Evolutionary conservation across 1,284 basidiomycete species (phyloP).

Genomic region (Laetiporus sulphureus): DNA sequence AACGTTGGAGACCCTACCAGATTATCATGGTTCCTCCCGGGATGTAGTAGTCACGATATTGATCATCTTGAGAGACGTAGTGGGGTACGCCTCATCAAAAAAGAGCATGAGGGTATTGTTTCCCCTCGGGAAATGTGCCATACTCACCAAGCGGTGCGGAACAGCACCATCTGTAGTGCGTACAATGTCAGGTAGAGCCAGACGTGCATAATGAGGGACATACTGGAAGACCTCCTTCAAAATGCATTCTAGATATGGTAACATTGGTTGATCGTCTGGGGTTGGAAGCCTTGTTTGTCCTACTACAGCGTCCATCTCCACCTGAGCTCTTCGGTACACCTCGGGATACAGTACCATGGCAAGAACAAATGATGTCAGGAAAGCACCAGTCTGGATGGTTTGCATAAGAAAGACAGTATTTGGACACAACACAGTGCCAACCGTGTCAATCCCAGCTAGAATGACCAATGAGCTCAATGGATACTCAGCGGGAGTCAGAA

Average conservation of each 20-base stretch:
- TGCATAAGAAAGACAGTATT: neutral
- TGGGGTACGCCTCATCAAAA: conserved; percentile 35
- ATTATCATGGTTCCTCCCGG: conserved; percentile 39
- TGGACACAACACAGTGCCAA: conserved; percentile 5
- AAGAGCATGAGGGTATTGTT: neutral
- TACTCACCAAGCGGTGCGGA: conserved; percentile 18
- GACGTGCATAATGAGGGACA: neutral
- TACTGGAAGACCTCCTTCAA: conserved; percentile 44
- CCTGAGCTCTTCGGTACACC: conserved; percentile 41
- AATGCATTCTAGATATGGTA: conserved; percentile 47
- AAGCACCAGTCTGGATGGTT: conserved; percentile 34
- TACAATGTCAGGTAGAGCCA: neutral
- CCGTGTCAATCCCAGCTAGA: conserved; percentile 28
- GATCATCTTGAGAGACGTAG: conserved; percentile 40
- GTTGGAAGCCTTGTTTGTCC: conserved; percentile 39
- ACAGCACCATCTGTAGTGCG: conserved; percentile 14
- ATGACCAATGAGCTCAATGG: neutral
- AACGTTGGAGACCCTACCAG: conserved; percentile 25
- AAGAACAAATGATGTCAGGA: conserved; percentile 38
- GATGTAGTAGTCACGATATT: conserved; percentile 41
- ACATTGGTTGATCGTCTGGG: conserved; percentile 39
- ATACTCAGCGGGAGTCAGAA: neutral
- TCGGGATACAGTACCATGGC: conserved; percentile 45
- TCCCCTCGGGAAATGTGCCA: neutral
- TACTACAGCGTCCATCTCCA: conserved; percentile 45